Base-by-base conservation (phyloP, 2,329 filamentous ascomycete genomes). In the Huntiella decipiens region DNA sequence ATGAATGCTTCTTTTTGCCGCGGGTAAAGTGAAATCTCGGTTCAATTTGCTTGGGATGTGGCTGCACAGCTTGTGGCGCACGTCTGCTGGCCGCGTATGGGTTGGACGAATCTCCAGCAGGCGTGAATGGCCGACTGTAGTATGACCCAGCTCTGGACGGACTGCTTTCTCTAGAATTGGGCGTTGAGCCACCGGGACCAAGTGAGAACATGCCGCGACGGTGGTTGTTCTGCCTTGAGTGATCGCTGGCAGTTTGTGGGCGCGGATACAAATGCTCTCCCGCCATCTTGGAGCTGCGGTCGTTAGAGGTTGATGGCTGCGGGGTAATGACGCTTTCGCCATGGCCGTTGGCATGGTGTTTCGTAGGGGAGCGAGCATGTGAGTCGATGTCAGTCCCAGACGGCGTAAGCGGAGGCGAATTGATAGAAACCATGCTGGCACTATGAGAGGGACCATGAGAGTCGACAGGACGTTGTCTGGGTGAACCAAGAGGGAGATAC, bases 371-470 rank as follows among this genome's bases (percentile, higher is more conserved):
- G 3, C 15, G 28, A 11, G n/a, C 15, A 22, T 31, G 8, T 16
- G 55, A 38, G 28, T 67, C 65, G 36, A 58, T 57, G 15, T 64
- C 64, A 38, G 84, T 88, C 44, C 78, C 86, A 46, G 85, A 78
- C 13, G 88, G 88, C 10, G 87, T 95, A 44, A 96, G 70, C 37
- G 86, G 86, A 53, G 88, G 88, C 8, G 87, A 93, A 54, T 88
- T 82, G 63, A 92, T 73, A 48, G 80, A 74, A 49, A 78, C 75
- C 38, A 73, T 65, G 50, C 73, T 71, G n/a, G 37, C 31, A 40
- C 39, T 32, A 13, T 41, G 39, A 16, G 19, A 19, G 28, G 36
- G 17, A 10, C 12, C 33, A 16, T 33, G 43, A 17, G 44, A 46
- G 38, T 50, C 44, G 13, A 33, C 16, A 35, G 48, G 45, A 17